Percentiles rank a stretch among this genome's conserved stretches.
These are phyloP conservation scores for Cucumis melo DNA, from an alignment of 306 rosid genomes.

Conservation along the genomic window DNA sequence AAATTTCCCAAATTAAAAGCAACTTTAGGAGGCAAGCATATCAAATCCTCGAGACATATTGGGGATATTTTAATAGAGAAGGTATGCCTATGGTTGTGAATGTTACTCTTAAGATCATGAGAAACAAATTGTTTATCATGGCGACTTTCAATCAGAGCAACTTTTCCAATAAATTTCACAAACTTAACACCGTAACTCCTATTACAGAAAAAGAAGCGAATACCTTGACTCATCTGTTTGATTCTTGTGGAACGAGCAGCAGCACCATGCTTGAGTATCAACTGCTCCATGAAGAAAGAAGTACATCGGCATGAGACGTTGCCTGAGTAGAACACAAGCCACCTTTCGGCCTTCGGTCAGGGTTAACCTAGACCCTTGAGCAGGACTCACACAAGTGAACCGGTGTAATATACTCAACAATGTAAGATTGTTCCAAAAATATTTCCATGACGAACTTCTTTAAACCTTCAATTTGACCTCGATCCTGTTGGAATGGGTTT, in stretches of 20 bases:
- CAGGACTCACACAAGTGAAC: conserved; percentile 52
- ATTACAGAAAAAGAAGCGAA: conserved; percentile 55
- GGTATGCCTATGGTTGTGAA: conserved; percentile 41
- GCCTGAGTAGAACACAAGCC: conserved; percentile 57
- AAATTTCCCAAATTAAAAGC: conserved; percentile 47
- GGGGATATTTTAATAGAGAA: conserved; percentile 63
- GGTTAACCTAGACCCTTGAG: conserved; percentile 59
- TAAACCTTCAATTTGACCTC: conserved; percentile 44
- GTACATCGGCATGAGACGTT: conserved; percentile 49
- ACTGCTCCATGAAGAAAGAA: conserved; percentile 55
- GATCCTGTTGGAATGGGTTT: conserved; percentile 55
- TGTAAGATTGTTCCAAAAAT: conserved; percentile 45
- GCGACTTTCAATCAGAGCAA: conserved; percentile 34
- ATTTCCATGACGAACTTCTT: conserved; percentile 50
- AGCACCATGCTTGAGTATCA: conserved; percentile 55
- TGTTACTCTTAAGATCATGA: conserved; percentile 52
- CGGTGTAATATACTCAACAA: conserved; percentile 39
- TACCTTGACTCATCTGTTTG: conserved; percentile 53
- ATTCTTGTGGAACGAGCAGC: conserved; percentile 49
- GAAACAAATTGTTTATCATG: conserved; percentile 52
- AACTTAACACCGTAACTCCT: conserved; percentile 50
- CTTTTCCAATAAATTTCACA: conserved; percentile 52
- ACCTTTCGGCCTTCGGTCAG: conserved; percentile 73
- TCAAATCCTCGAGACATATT: conserved; percentile 57
- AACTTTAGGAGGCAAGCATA: conserved; percentile 55